These are phyloP conservation scores for Lodderomyces orthopsilosis DNA, from an alignment of 1,139 yeast genomes.

Conservation along the genomic window DNA sequence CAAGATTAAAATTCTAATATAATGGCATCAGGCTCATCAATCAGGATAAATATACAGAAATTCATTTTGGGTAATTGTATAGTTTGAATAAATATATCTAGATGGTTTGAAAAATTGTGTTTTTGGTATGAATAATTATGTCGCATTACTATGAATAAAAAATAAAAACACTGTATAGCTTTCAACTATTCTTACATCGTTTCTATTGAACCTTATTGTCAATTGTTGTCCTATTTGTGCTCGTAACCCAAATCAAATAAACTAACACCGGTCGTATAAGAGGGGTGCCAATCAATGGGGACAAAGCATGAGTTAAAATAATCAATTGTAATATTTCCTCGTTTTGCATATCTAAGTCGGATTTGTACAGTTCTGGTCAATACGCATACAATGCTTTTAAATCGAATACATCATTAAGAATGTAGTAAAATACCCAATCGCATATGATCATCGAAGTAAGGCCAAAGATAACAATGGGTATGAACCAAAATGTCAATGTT, in stretches of 20 bases:
- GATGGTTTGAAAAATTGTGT: too few relatives aligned
- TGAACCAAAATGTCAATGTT: constrained; percentile 26
- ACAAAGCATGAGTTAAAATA: background rate
- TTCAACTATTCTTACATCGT: too few relatives aligned
- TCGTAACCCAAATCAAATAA: background rate
- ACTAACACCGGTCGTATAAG: background rate
- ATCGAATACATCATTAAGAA: background rate
- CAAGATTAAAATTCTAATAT: too few relatives aligned
- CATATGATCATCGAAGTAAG: background rate
- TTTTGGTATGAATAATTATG: too few relatives aligned
- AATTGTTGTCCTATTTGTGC: background rate
- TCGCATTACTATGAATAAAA: too few relatives aligned
- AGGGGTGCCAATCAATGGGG: background rate
- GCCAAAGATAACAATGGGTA: constrained; percentile 19
- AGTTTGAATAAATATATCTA: too few relatives aligned
- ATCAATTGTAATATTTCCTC: background rate
- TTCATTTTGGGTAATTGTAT: too few relatives aligned
- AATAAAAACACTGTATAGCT: background rate
- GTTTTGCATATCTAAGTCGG: background rate
- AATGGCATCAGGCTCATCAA: too few relatives aligned
- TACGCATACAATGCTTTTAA: background rate
- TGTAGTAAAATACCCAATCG: background rate
- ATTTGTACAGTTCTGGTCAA: background rate
- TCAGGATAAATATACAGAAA: too few relatives aligned
- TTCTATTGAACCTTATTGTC: background rate